Percentiles rank a stretch among this genome's conserved stretches.
Evolutionary conservation across 2,329 filamentous ascomycete genomes (phyloP).

Genomic region (Xylaria sp.): DNA sequence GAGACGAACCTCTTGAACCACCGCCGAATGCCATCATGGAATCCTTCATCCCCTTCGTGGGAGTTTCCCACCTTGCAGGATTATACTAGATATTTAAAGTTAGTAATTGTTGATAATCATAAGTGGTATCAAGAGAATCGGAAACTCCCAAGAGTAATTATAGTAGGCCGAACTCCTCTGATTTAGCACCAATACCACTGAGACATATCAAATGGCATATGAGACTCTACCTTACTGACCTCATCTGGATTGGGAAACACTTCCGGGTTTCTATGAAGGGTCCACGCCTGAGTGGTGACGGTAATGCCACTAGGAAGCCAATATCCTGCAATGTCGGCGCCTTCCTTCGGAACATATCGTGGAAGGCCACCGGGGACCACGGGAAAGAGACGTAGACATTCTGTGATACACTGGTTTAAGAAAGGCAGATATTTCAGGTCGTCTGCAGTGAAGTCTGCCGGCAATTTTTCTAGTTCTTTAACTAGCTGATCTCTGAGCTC

Average conservation of each 20-base stretch:
- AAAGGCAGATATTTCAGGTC: conserved; percentile 53
- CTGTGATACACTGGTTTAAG: conserved; percentile 56
- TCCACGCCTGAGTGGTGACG: conserved; percentile 57
- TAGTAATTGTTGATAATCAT: not conserved
- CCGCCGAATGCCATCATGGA: conserved; percentile 63
- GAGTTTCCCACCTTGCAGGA: conserved; percentile 53
- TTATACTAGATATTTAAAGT: conserved; percentile 35
- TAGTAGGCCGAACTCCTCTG: not conserved
- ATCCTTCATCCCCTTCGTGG: conserved; percentile 55
- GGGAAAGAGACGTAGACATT: conserved; percentile 57
- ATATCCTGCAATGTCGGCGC: conserved; percentile 52
- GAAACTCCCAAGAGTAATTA: not conserved
- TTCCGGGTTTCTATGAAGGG: conserved; percentile 56
- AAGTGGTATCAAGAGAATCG: not conserved
- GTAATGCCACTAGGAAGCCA: conserved; percentile 54
- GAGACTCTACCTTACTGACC: not conserved
- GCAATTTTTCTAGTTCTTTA: conserved; percentile 41
- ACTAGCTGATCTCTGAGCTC: conserved; percentile 48
- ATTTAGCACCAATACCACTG: not conserved
- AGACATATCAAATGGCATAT: not conserved
- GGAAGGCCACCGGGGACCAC: conserved; percentile 55
- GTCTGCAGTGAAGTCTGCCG: conserved; percentile 44
- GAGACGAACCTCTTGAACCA: conserved; percentile 56
- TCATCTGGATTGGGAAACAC: conserved; percentile 55
- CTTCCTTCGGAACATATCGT: conserved; percentile 53